Evolutionary conservation across 306 rosid genomes (phyloP).

Genomic region (Pyrus bretschneideri): DNA sequence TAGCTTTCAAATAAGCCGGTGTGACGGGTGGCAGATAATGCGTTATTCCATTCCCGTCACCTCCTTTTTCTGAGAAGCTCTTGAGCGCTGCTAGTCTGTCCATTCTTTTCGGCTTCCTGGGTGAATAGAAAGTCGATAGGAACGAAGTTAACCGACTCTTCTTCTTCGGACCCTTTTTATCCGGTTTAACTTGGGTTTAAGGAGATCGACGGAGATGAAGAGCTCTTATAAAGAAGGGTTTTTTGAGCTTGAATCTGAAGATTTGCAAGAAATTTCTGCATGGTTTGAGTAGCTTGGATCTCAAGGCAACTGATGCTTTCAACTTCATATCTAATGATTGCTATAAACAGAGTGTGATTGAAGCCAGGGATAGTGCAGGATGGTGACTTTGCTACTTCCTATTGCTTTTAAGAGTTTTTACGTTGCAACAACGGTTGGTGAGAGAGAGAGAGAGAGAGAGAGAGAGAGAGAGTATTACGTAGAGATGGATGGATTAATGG

Average conservation of each 20-base stretch:
- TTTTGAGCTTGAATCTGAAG: constrained; percentile 53
- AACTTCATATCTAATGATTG: constrained; percentile 50
- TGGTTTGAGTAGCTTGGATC: constrained; percentile 67
- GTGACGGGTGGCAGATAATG: constrained; percentile 45
- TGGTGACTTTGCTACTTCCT: constrained; percentile 6
- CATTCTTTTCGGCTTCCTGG: constrained; percentile 24
- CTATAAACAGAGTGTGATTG: constrained; percentile 30
- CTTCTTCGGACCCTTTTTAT: constrained; percentile 5
- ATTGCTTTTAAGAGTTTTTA: background rate
- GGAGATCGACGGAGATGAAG: constrained; percentile 10
- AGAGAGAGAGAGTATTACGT: background rate
- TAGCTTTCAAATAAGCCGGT: constrained; percentile 27
- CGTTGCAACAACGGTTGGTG: constrained; percentile 27
- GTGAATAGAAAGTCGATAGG: constrained; percentile 33
- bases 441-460: constrained; percentile 15
- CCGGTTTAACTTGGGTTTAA: constrained; percentile 6
- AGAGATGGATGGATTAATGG: background rate
- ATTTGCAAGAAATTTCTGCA: constrained; percentile 43
- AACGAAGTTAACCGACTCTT: constrained; percentile 27
- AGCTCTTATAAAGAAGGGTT: constrained; percentile 40
- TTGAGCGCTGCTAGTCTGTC: constrained; percentile 9
- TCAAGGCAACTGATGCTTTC: constrained; percentile 57
- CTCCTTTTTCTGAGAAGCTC: constrained; percentile 22
- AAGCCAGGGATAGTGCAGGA: constrained; percentile 23
- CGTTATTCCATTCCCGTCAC: constrained; percentile 1